Base-by-base conservation (phyloP, 345 rosid species). In the Salix brachista region DNA sequence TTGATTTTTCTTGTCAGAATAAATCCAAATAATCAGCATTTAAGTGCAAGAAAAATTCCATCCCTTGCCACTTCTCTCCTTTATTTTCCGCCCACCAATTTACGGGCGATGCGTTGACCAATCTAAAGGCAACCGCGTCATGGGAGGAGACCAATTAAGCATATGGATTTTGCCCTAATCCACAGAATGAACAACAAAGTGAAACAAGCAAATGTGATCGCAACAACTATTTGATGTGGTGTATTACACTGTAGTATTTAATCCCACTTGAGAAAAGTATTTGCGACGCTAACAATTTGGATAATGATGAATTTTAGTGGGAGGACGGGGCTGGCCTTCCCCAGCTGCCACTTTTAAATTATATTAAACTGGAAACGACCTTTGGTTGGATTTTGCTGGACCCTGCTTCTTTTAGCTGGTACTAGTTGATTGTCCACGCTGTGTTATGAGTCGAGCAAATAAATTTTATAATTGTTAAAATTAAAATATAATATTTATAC, bases 61-160 rank as follows among this genome's bases (percentile, higher is more conserved):
- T 34, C 36, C 36, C 36, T 4, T 4, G 36, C 65, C 48, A 14
- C 30, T 44, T 17, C 39, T 65, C 41, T 41, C 79, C 17, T 42
- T 69, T 32, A 30, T 25, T 74, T 23, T 3, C 36, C 50, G 67
- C 65, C 12, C 23, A 41, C 68, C 69, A 32, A 70, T 69, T 62
- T 18, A 46, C 3, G 32, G 10, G 70, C 34, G 74, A 70, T 34
- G 61, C 56, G n/a, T 54, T 39, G 44, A 21, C 56, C 25, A 78
- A 78, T 36, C 76, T 17, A 19, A 13, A 72, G 48, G 26, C 32
- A 50, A 36, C 30, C 19, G 44, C 72, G 72, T 65, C 77, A 72
- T 58, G 13, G 0, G 6, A 48, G 67, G 66, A 26, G 42, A 19
- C 26, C n/a, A 1, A 65, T 28, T 7, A 37, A 19, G 52, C 64